Percentiles rank a stretch among this genome's conserved stretches.
phyloP scores from a whole-genome alignment of 1,139 yeast genomes.

The Candida dubliniensis region DNA sequence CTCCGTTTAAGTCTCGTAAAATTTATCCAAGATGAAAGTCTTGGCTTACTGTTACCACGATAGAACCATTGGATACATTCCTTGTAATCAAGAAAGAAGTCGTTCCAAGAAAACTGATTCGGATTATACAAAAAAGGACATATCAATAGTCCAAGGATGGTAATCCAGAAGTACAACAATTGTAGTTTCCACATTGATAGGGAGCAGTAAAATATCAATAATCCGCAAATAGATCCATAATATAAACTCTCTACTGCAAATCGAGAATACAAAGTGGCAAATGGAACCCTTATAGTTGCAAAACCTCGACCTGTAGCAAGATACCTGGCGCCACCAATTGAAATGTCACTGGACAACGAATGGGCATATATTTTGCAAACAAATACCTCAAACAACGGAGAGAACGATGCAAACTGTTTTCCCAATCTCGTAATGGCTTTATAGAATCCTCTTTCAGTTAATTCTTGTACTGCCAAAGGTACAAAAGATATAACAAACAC shows the following conservation, averaged over 20 bases:
- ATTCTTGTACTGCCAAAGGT: constrained; percentile 51
- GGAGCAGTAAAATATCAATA: constrained; percentile 44
- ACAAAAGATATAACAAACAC: constrained; percentile 52
- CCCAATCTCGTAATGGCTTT: constrained; percentile 44
- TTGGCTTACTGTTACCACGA: constrained; percentile 38
- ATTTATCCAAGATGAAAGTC: constrained; percentile 41
- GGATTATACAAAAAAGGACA: constrained; percentile 56
- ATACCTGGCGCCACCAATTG: constrained; percentile 54
- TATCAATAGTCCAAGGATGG: constrained; percentile 42
- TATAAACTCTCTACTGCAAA: constrained; percentile 50
- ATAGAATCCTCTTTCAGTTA: constrained; percentile 51
- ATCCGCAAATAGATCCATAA: constrained; percentile 38
- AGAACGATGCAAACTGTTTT: constrained; percentile 49
- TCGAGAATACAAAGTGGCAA: constrained; percentile 44
- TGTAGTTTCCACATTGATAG: constrained; percentile 49
- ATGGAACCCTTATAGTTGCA: constrained; percentile 49
- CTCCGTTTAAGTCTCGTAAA: constrained; percentile 41
- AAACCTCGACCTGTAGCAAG: constrained; percentile 58
- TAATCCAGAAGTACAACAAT: constrained; percentile 51
- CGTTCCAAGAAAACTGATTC: constrained; percentile 49
- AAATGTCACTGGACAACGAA: constrained; percentile 47
- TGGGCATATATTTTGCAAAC: constrained; percentile 53
- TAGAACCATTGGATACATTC: constrained; percentile 45
- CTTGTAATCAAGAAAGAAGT: constrained; percentile 49
- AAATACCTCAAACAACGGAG: constrained; percentile 56